phyloP scores from a whole-genome alignment of 1,139 yeast genomes.

The Candida gigantensis region DNA sequence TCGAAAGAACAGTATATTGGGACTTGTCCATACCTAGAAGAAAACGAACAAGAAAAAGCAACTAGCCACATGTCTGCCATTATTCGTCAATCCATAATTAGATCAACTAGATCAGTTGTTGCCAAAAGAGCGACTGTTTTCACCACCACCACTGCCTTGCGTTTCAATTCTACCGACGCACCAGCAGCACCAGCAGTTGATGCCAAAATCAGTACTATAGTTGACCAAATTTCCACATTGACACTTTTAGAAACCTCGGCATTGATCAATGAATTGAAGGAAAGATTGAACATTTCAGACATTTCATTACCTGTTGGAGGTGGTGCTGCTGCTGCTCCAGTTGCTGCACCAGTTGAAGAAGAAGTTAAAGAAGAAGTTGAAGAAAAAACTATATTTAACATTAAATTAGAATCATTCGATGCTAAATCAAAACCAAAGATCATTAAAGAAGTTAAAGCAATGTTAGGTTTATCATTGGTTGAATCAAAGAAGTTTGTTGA shows the following conservation, averaged over 20 bases:
- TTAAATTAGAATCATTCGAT: constrained; percentile 92
- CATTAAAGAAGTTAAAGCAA: constrained; percentile 92
- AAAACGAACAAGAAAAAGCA: too few relatives aligned
- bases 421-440: constrained; percentile 96
- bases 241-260: constrained; percentile 88
- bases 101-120: constrained; percentile 33
- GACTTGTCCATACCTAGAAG: too few relatives aligned
- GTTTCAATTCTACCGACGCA: constrained; percentile 59
- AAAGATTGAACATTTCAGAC: constrained; percentile 88
- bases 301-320: constrained; percentile 84
- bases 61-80: constrained; percentile 15
- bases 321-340: constrained; percentile 68
- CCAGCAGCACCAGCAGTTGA: constrained; percentile 58
- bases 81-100: constrained; percentile 42
- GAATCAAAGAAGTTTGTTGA: constrained; percentile 98
- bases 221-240: constrained; percentile 85
- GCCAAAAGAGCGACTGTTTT: constrained; percentile 32
- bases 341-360: constrained; percentile 66
- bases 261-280: constrained; percentile 79
- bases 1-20: too few relatives aligned
- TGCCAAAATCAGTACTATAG: constrained; percentile 86
- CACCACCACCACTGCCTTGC: constrained; percentile 24
- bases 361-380: constrained; percentile 79
- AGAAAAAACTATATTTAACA: constrained; percentile 90
- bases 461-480: constrained; percentile 89